Evolutionary conservation across 73 alveolate species (phyloP), one percentile per base, ranked within the genome.

Genomic region (Symbiodinium pilosum): DNA sequence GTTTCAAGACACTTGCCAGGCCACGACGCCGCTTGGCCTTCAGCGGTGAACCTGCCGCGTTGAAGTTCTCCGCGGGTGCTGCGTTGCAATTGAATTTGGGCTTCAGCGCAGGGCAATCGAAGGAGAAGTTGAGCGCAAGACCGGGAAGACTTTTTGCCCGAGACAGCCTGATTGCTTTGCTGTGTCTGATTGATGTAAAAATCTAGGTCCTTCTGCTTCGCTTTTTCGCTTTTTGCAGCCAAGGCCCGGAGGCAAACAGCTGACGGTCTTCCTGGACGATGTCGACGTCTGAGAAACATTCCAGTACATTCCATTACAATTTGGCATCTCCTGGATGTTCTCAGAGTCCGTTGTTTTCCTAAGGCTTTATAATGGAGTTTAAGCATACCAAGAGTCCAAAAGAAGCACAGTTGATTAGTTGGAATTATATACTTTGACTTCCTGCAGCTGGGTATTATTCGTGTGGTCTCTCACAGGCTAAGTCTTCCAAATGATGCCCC

Each of bases 11-110:
- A 34, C 83, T 9, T 47, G 83, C 56, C 52, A 87, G 94, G 95
- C 99, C 93, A 99, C 99, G 32, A 99, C 99, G 14, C 99, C 99
- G 2, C 99, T 99, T 64, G 99, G 99, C 99, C 99, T 99, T 99
- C 99, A 99, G 99, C 42, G 87, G 95, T 28, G 34, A 30, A 21
- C 28, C 93, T 32, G 43, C 38, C 43, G 26, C 36, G 77, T 24
- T 43, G 7, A 42, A n/a, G 38, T 41, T 47, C 20, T n/a, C 20
- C 73, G 18, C 4, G 7, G 73, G 32, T 54, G 24, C 16, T 39
- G n/a, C 39, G 24, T 69, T n/a, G 84, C 24, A 69, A 39, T 24
- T 39, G 41, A 39, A 26, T 26, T 40, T 73, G n/a, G n/a, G n/a
- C n/a, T n/a, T n/a, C n/a, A n/a, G n/a, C n/a, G 36, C 86, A 99